Base-by-base conservation (phyloP, 2,329 filamentous ascomycete species). In the Cytospora mali region DNA sequence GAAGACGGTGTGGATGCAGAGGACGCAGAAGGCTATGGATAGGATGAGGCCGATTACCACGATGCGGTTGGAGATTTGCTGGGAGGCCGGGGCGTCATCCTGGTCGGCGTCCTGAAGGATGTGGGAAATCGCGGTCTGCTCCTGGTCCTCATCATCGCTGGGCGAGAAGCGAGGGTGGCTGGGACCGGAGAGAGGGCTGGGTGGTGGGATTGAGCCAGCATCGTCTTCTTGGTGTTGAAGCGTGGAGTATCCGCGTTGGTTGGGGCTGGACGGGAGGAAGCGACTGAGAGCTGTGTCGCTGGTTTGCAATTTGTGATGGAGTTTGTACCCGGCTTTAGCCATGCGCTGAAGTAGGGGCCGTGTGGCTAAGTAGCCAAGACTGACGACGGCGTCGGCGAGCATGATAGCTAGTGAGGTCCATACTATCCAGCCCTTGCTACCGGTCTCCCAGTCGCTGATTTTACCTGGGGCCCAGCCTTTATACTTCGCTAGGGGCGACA, bases 381-480 rank as follows among this genome's bases (percentile, higher is more conserved):
- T 97, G 66, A 98, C 85, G 4, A 99, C 82, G 0, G 94, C 92
- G 75, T 99, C 95, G 25, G 92, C 91, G 28, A 99, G 82, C 95
- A 99, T 99, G 68, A 99, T 97, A 4, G 95, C 92, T 31, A 99
- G 79, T 35, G 92, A 97, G 2, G 96, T 83, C 95, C 95, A 99
- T 0, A 99, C 92, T 64, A 99, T 98, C 95, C 95, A 99, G 46
- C 94, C 95, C 77, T 98, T 97, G 73, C 92, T 97, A 11, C 95
- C 95, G 18, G 83, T 86, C 64, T 94, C 91, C 95, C 95, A 99
- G 73, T 96, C 91, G 61, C 86, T 83, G 0, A 97, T 92, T 1
- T 88, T 83, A 0, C 93, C 95, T 3, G 93, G 91, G 11, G 95
- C 95, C 95, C 95, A 99, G 3, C 91, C 92, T 69, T 84, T 86